These are phyloP conservation scores for Vicia faba DNA, from an alignment of 306 rosid species.

Conservation along the genomic window DNA sequence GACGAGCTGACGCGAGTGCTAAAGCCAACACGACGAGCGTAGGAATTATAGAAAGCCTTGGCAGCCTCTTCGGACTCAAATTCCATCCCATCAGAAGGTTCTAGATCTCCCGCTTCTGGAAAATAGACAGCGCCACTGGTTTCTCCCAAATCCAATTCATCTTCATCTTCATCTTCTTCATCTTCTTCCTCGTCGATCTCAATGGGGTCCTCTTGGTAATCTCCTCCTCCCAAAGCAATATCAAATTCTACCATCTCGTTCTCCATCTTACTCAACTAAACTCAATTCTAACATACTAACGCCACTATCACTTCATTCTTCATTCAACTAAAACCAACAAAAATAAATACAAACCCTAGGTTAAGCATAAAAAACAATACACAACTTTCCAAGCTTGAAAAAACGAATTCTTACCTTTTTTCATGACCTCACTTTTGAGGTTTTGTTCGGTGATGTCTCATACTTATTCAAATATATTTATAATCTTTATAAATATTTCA, in stretches of 20 bases:
- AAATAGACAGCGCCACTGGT: constrained; percentile 56
- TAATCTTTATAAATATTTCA: too few relatives aligned
- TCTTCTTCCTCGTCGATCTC: constrained; percentile 58
- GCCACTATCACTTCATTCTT: too few relatives aligned
- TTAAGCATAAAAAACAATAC: too few relatives aligned
- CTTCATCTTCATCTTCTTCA: constrained; percentile 31
- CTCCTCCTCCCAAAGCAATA: constrained; percentile 80
- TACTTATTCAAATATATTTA: too few relatives aligned
- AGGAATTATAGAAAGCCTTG: constrained; percentile 94
- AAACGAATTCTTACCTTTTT: too few relatives aligned
- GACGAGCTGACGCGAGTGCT: constrained; percentile 99
- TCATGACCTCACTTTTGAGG: too few relatives aligned
- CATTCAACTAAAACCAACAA: too few relatives aligned
- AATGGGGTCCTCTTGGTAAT: constrained; percentile 61
- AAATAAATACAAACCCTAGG: too few relatives aligned
- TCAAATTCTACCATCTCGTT: constrained; percentile 79
- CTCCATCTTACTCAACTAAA: not conserved
- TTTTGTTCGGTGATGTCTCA: too few relatives aligned
- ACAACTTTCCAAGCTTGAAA: too few relatives aligned
- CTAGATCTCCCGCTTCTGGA: constrained; percentile 89
- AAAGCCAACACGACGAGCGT: constrained; percentile 97
- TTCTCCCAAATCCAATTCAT: constrained; percentile 43
- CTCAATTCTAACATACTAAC: too few relatives aligned
- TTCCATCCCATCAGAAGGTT: constrained; percentile 94
- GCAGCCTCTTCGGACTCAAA: constrained; percentile 99